Conservation (phyloP, 176 grass and related monocot species). For the Luzula sylvatica region DNA sequence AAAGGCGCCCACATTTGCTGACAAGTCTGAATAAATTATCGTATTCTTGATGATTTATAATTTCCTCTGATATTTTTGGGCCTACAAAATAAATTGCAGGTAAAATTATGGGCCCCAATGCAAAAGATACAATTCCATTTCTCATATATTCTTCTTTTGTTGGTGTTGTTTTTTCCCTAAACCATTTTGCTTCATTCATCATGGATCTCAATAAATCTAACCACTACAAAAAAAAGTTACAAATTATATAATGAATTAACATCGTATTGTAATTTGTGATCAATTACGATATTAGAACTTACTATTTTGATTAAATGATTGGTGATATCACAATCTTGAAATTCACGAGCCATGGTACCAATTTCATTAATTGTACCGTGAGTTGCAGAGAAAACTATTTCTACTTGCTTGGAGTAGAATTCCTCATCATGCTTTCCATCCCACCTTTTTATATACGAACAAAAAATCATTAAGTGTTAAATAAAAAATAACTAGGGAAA, state of each 20-base stretch:
- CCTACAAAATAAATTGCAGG: slow-evolving; percentile 52
- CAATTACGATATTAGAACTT: slow-evolving; percentile 10
- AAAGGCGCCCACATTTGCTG: slow-evolving; percentile 46
- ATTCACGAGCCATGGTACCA: slow-evolving; percentile 36
- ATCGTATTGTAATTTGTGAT: not conserved
- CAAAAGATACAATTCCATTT: slow-evolving; percentile 44
- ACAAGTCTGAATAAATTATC: slow-evolving; percentile 37
- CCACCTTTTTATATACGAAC: slow-evolving; percentile 37
- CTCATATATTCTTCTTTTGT: slow-evolving; percentile 39
- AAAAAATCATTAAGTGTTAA: not conserved
- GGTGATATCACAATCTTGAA: slow-evolving; percentile 41
- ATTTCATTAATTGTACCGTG: slow-evolving; percentile 46
- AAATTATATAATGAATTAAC: not conserved
- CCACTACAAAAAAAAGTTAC: slow-evolving; percentile 31
- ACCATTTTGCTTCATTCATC: slow-evolving; percentile 60
- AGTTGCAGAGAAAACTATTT: slow-evolving; percentile 53
- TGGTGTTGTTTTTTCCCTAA: slow-evolving; percentile 26
- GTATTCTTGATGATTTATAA: slow-evolving; percentile 33
- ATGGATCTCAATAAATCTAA: slow-evolving; percentile 37
- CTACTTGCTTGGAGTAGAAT: slow-evolving; percentile 52
- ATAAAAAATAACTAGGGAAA: too few species aligned
- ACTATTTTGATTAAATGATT: slow-evolving; percentile 48
- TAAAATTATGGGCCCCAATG: slow-evolving; percentile 50
- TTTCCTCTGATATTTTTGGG: slow-evolving; percentile 20
- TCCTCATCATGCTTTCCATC: slow-evolving; percentile 37